Evolutionary conservation across 495 filamentous ascomycete genomes (phyloP).

Genomic region (Terfezia claveryi): DNA sequence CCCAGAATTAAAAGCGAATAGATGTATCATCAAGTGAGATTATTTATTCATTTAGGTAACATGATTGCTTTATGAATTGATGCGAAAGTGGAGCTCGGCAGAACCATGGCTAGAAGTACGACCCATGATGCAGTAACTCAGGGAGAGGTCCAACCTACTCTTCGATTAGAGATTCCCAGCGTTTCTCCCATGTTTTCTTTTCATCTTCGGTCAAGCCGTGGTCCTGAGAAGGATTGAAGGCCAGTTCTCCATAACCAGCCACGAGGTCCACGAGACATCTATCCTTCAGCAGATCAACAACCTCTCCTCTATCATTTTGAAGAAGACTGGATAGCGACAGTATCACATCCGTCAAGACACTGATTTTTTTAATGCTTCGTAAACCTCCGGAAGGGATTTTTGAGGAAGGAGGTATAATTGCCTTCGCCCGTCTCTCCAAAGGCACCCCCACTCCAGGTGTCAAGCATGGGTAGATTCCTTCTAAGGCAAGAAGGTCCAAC

Average conservation of each 20-base stretch:
- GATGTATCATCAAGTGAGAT: too few species aligned
- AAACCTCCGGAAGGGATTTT: conserved; percentile 9
- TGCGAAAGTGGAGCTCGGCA: too few species aligned
- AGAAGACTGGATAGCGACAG: conserved; percentile 1
- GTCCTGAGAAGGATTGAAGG: conserved; percentile 8
- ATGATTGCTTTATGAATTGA: too few species aligned
- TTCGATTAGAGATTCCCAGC: conserved; percentile 23
- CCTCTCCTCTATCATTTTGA: background rate
- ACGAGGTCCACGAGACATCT: conserved; percentile 20
- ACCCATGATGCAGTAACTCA: too few species aligned
- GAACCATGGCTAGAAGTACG: too few species aligned
- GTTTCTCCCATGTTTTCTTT: conserved; percentile 13
- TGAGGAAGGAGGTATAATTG: conserved; percentile 28
- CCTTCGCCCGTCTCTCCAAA: conserved; percentile 31
- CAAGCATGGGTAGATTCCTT: conserved; percentile 35
- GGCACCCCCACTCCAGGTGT: conserved; percentile 33
- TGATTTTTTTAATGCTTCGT: background rate
- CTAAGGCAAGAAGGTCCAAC: conserved; percentile 31
- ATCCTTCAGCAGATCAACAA: conserved; percentile 5
- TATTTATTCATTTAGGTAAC: too few species aligned
- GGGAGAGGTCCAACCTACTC: conserved; percentile 19
- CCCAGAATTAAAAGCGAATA: too few species aligned
- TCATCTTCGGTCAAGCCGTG: conserved; percentile 4
- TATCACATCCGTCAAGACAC: conserved; percentile 4
- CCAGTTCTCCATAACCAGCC: conserved; percentile 19